Percentiles rank a stretch among this genome's conserved stretches.
These are phyloP conservation scores for Fallopia convolvulus DNA, from an alignment of 148 eudicot species.

Conservation along the genomic window DNA sequence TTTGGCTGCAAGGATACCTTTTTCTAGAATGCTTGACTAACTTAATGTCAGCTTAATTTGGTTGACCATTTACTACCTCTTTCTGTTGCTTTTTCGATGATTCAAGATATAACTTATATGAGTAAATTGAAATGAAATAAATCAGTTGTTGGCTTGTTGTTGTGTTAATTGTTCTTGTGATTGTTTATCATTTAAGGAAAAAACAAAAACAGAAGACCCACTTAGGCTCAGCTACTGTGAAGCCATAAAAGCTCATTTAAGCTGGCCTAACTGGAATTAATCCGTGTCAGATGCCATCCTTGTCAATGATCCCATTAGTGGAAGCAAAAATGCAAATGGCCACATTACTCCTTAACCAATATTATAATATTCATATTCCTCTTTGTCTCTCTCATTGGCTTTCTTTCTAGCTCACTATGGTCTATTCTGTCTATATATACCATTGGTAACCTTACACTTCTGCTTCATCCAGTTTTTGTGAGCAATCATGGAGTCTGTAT, in stretches of 20 bases:
- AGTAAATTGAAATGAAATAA: background rate
- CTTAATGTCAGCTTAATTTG: background rate
- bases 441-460: background rate
- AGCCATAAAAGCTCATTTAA: conserved; percentile 3
- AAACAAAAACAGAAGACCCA: conserved; percentile 6
- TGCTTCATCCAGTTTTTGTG: background rate
- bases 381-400: background rate
- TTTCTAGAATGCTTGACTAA: too few relatives aligned
- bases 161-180: background rate
- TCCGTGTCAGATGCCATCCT: conserved; percentile 12
- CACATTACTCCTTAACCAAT: background rate
- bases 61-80: background rate
- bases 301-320: conserved; percentile 10
- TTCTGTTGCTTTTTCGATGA: background rate
- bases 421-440: conserved; percentile 7
- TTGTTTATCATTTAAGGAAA: background rate
- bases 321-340: conserved; percentile 3
- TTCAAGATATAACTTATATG: background rate
- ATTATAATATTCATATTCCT: conserved; percentile 7
- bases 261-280: background rate
- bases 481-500: conserved; percentile 5
- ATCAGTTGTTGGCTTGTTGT: background rate
- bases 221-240: background rate
- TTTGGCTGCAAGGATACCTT: background rate
- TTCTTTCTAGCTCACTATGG: background rate